These are phyloP conservation scores for Phytopythium oedochilum DNA, from an alignment of 352 stramenopile genomes.

Conservation along the genomic window DNA sequence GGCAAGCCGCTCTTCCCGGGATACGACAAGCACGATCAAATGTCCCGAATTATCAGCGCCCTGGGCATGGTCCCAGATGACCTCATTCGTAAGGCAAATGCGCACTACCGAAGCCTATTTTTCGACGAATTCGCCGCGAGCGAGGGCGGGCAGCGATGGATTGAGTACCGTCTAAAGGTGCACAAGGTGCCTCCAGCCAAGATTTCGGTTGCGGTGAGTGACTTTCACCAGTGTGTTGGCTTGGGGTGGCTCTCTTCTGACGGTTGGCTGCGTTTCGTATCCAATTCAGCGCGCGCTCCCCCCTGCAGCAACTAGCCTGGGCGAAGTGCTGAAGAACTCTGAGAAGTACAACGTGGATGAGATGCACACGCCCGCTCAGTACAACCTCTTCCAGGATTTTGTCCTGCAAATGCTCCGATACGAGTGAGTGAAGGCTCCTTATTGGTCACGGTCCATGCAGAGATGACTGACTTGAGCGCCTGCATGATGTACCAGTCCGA, in stretches of 20 bases:
- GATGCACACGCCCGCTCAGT: conserved; percentile 80
- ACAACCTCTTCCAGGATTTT: conserved; percentile 92
- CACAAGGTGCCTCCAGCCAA: conserved; percentile 39
- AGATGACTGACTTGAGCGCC: background rate
- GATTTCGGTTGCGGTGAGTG: conserved; percentile 29
- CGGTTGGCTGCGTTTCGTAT: background rate
- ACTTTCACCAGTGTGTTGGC: background rate
- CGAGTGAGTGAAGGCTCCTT: conserved; percentile 51
- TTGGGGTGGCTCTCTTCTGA: conserved; percentile 6
- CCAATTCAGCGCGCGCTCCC: conserved; percentile 14
- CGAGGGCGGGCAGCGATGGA: conserved; percentile 49
- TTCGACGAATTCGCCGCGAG: conserved; percentile 84
- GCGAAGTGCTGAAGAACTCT: conserved; percentile 54
- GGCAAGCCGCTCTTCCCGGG: conserved; percentile 97
- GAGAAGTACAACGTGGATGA: conserved; percentile 35
- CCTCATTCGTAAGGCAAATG: conserved; percentile 88
- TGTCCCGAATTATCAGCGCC: conserved; percentile 95
- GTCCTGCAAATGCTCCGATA: conserved; percentile 95
- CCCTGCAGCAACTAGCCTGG: conserved; percentile 36
- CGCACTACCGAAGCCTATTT: conserved; percentile 84
- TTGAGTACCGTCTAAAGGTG: conserved; percentile 66
- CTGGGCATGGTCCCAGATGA: conserved; percentile 91
- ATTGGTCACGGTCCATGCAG: background rate
- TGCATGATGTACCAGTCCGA: conserved; percentile 38
- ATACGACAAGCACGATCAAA: conserved; percentile 95